Evolutionary conservation across 1,284 basidiomycete species (phyloP).

Genomic region (Sanghuangporus weigelae): DNA sequence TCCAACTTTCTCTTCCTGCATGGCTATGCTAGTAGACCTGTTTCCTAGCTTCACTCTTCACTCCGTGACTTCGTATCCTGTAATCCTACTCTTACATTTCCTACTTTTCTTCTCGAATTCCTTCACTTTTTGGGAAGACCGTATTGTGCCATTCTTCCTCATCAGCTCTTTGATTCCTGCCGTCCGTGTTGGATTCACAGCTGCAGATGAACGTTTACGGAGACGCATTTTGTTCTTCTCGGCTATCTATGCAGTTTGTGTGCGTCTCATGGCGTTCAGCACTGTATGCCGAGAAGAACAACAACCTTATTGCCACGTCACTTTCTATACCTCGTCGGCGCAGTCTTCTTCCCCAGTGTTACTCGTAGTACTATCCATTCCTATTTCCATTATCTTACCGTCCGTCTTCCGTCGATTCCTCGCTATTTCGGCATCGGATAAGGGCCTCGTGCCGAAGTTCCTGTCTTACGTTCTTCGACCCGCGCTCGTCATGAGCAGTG

Average conservation of each 20-base stretch:
- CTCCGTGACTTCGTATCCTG: conserved; percentile 32
- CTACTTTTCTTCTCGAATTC: conserved; percentile 86
- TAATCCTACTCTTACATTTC: conserved; percentile 62
- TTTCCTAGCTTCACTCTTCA: conserved; percentile 27
- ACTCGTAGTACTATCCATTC: conserved; percentile 51
- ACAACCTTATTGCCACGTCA: conserved; percentile 79
- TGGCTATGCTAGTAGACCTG: conserved; percentile 24
- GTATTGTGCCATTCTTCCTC: conserved; percentile 70
- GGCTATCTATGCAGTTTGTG: conserved; percentile 59
- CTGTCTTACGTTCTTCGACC: conserved; percentile 55
- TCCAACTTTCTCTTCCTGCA: conserved; percentile 30
- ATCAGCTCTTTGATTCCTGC: conserved; percentile 57
- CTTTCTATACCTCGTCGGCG: conserved; percentile 77
- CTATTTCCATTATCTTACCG: conserved; percentile 56
- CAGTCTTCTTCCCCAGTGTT: conserved; percentile 56
- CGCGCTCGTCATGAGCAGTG: conserved; percentile 51
- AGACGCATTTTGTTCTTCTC: conserved; percentile 72
- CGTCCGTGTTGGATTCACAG: conserved; percentile 54
- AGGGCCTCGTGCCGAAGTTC: conserved; percentile 63
- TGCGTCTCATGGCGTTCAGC: conserved; percentile 69
- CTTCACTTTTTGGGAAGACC: conserved; percentile 95
- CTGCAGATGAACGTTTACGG: conserved; percentile 67
- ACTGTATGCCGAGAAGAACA: conserved; percentile 96
- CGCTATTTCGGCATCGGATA: conserved; percentile 65
- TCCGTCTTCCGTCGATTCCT: conserved; percentile 54